Evolutionary conservation across 805 yeast species (phyloP).

Genomic region (Yarrowia bubula): DNA sequence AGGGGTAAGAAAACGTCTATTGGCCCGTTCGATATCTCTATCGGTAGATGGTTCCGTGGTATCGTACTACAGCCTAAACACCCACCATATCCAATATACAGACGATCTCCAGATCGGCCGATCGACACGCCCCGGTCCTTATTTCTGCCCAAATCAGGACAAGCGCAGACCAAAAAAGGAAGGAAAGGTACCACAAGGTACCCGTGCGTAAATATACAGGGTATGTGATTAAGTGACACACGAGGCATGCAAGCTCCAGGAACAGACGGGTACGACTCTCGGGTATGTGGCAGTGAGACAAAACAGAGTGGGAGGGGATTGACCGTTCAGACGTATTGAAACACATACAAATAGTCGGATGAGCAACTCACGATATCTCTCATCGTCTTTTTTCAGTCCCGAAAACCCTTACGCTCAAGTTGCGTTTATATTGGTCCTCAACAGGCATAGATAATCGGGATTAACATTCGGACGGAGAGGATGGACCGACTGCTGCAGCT

Average conservation of each 20-base stretch:
- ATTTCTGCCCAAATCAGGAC: neutral
- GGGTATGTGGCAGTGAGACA: slow-evolving; percentile 1
- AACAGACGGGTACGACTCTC: neutral
- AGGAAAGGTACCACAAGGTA: neutral
- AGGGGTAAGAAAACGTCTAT: neutral
- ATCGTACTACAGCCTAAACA: slow-evolving; percentile 1
- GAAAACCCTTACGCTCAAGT: neutral
- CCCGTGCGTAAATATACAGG: neutral
- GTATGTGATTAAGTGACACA: neutral
- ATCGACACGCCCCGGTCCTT: neutral
- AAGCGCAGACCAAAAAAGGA: neutral
- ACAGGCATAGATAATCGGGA: slow-evolving; percentile 6
- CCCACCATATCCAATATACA: neutral
- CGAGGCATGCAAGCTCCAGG: slow-evolving; percentile 20
- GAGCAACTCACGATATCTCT: neutral
- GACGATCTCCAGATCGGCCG: slow-evolving; percentile 3
- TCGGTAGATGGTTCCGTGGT: neutral
- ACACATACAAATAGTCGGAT: neutral
- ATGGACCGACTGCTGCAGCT: slow-evolving; percentile 4
- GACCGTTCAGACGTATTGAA: neutral
- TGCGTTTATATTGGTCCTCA: slow-evolving; percentile 12
- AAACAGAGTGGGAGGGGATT: neutral
- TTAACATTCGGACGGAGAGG: slow-evolving; percentile 5
- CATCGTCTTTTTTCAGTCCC: too few species aligned
- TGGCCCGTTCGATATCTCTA: neutral